Conservation (phyloP, 2,329 filamentous ascomycete genomes). For the Xylogone sp. region DNA sequence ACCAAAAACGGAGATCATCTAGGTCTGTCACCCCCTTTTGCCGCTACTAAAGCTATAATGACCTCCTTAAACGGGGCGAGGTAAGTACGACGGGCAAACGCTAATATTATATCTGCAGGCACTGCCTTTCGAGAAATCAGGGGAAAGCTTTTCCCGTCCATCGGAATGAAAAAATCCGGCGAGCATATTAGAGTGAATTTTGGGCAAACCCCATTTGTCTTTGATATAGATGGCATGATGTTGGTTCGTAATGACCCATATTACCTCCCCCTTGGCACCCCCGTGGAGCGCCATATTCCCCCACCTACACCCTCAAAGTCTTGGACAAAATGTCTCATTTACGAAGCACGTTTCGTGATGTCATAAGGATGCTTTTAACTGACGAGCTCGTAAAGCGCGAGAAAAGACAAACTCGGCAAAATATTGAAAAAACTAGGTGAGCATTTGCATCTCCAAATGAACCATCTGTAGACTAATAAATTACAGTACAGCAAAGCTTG, state of each 20-base stretch:
- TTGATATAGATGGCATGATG: conserved; percentile 86
- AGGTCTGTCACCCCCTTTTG: conserved; percentile 36
- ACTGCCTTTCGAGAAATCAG: conserved; percentile 66
- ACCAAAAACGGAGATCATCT: conserved; percentile 60
- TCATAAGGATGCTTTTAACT: too few relatives aligned
- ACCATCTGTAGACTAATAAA: conserved; percentile 3
- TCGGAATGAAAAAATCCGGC: conserved; percentile 62
- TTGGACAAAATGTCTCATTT: too few relatives aligned
- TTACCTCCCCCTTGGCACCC: neutral
- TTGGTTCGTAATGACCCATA: conserved; percentile 48
- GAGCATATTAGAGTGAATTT: conserved; percentile 64
- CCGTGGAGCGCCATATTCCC: neutral
- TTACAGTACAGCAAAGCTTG: conserved; percentile 38
- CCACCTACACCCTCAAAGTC: too few relatives aligned
- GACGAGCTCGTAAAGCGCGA: conserved; percentile 17
- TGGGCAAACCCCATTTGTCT: conserved; percentile 75
- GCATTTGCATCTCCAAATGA: neutral
- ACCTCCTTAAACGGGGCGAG: neutral
- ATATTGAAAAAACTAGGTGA: conserved; percentile 52
- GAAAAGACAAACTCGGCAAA: conserved; percentile 20
- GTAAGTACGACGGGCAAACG: neutral
- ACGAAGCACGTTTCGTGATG: too few relatives aligned
- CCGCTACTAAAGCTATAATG: neutral
- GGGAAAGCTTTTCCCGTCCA: conserved; percentile 60
- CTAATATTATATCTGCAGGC: conserved; percentile 41